Base-by-base conservation (phyloP, 2,329 filamentous ascomycete genomes). In the Graphiopsis chlorocephala region DNA sequence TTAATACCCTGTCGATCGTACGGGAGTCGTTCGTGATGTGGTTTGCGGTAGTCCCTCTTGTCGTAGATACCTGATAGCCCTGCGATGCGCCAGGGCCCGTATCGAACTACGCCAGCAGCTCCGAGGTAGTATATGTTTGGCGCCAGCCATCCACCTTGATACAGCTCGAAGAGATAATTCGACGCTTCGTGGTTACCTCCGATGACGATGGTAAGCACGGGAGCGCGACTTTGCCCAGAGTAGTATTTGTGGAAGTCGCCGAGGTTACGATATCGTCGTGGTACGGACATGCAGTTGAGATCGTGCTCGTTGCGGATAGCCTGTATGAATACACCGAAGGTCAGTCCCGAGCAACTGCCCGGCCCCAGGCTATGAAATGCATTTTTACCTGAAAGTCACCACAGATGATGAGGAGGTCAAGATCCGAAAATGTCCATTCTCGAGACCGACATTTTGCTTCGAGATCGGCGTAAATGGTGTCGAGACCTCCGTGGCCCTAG, bases 111-210 rank as follows among this genome's bases (percentile, higher is more conserved):
- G 74, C 96, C 97, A 66, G 95, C 92, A 38, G 93, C 92, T 56
- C 95, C 95, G 76, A 98, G 84, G 79, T 97, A 99, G 82, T 97
- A 99, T 68, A 99, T 98, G 70, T 95, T 96, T 10, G 92, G 93
- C 7, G 94, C 94, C 6, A 92, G 94, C 95, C 95, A 99, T 59
- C 95, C 95, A 58, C 95, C 95, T 75, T 98, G 96, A 80, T 92
- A 96, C 0, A 99, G 85, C 78, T 99, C 95, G 83, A 89, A 95
- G 5, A 97, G 82, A 77, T 98, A 88, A 60, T 91, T 92, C 72
- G 90, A 90, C 0, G 95, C 94, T 80, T 99, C 95, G 73, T 99
- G 95, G 75, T 99, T 99, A 3, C 95, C 95, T 48, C 89, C 93
- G 60, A 97, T 88, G 78, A 98, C 98, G 53, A 98, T 82, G n/a